These are phyloP conservation scores for Stygiomarasmius scandens DNA, from an alignment of 1,284 basidiomycete genomes.

Conservation along the genomic window DNA sequence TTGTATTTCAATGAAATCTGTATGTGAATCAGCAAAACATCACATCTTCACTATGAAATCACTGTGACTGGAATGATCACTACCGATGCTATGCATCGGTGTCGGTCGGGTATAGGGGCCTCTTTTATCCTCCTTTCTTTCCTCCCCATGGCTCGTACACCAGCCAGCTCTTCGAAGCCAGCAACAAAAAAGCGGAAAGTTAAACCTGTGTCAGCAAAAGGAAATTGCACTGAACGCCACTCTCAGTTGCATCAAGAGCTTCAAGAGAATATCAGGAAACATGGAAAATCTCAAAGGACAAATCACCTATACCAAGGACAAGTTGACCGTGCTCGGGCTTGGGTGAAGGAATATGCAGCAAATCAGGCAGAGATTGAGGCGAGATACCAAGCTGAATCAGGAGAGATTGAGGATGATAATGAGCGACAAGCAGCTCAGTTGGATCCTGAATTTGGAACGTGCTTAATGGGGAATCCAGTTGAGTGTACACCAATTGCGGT, in stretches of 20 bases:
- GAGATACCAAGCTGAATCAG: neutral
- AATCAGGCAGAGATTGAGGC: neutral
- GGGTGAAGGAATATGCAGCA: slow-evolving; percentile 16
- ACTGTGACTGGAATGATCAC: too few relatives aligned
- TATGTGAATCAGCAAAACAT: neutral
- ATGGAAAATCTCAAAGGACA: slow-evolving; percentile 16
- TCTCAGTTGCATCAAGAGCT: neutral
- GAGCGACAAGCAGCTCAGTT: neutral
- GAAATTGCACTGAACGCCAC: neutral
- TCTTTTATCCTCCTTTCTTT: too few relatives aligned
- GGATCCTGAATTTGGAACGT: neutral
- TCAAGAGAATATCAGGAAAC: neutral
- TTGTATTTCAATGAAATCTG: neutral
- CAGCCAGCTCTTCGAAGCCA: neutral
- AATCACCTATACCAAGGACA: slow-evolving; percentile 22
- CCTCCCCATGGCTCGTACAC: too few relatives aligned
- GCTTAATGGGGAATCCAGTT: neutral
- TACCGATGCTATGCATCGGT: too few relatives aligned
- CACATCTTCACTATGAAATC: too few relatives aligned
- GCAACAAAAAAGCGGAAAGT: neutral
- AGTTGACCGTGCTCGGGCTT: slow-evolving; percentile 21
- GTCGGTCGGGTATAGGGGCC: too few relatives aligned
- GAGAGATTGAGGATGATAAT: neutral
- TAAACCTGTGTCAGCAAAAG: neutral
- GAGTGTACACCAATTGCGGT: neutral